Evolutionary conservation across 2,329 filamentous ascomycete genomes (phyloP).

Genomic region (Fusarium drepaniforme): DNA sequence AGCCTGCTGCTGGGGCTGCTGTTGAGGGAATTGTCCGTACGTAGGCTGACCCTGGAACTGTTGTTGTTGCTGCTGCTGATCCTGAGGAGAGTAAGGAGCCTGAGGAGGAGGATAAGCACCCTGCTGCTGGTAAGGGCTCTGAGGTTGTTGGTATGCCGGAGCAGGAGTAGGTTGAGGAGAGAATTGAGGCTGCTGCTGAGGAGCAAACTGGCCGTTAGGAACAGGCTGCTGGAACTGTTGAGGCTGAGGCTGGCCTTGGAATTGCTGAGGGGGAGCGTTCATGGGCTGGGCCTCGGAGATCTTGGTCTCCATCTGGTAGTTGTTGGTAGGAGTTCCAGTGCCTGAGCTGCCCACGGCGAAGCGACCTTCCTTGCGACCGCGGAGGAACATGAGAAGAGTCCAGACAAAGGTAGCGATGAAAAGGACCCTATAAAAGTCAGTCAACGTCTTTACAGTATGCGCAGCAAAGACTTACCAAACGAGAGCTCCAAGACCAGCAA

Average conservation of each 20-base stretch:
- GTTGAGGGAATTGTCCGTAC: slow-evolving; percentile 38
- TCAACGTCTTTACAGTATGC: background rate
- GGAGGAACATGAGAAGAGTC: slow-evolving; percentile 51
- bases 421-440: slow-evolving; percentile 48
- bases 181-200: slow-evolving; percentile 27
- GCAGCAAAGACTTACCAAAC: slow-evolving; percentile 50
- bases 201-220: slow-evolving; percentile 9
- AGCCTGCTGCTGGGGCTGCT: slow-evolving; percentile 31
- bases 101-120: slow-evolving; percentile 42
- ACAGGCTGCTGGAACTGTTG: slow-evolving; percentile 26
- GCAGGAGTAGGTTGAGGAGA: slow-evolving; percentile 22
- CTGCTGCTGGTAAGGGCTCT: slow-evolving; percentile 47
- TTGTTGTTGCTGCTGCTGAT: slow-evolving; percentile 5
- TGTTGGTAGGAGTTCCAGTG: slow-evolving; percentile 32
- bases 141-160: slow-evolving; percentile 28
- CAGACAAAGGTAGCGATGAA: slow-evolving; percentile 54
- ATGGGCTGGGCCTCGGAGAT: slow-evolving; percentile 40
- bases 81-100: slow-evolving; percentile 38
- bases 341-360: slow-evolving; percentile 43
- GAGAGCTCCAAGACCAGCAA: slow-evolving; percentile 59
- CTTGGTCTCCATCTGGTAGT: slow-evolving; percentile 52
- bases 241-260: slow-evolving; percentile 24
- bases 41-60: slow-evolving; percentile 28
- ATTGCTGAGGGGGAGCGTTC: background rate
- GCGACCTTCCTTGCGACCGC: slow-evolving; percentile 53